Conservation (phyloP, 306 rosid genomes). For the Castanopsis chinensis region DNA sequence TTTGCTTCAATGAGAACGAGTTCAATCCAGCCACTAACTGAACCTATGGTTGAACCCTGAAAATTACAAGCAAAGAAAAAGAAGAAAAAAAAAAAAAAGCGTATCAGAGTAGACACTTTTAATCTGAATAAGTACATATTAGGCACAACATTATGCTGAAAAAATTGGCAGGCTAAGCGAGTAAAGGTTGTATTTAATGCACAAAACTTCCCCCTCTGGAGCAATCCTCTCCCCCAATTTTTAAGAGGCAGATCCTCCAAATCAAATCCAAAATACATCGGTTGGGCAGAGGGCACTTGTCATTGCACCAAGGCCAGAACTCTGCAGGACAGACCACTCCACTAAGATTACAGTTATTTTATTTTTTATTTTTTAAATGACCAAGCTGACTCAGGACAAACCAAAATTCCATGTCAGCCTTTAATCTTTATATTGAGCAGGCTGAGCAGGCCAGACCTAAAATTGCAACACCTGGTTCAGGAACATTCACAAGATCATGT, state of each 20-base stretch:
- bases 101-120: conserved; percentile 12
- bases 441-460: background rate
- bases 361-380: background rate
- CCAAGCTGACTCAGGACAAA: background rate
- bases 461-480: background rate
- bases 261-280: too few relatives aligned
- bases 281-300: too few relatives aligned
- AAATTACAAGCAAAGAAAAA: conserved; percentile 19
- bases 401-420: background rate
- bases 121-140: background rate
- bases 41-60: conserved; percentile 52
- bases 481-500: background rate
- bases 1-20: conserved; percentile 83
- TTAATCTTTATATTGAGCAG: background rate
- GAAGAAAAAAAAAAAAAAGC: background rate
- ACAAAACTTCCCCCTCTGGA: too few relatives aligned
- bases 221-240: too few relatives aligned
- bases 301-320: too few relatives aligned
- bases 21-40: conserved; percentile 75
- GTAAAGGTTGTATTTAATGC: too few relatives aligned
- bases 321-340: too few relatives aligned
- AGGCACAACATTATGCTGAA: background rate
- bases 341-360: too few relatives aligned
- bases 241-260: too few relatives aligned
- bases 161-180: background rate